Evolutionary conservation across 1,139 yeast genomes (phyloP).

Genomic region (Nakaseomyces nivariensis): DNA sequence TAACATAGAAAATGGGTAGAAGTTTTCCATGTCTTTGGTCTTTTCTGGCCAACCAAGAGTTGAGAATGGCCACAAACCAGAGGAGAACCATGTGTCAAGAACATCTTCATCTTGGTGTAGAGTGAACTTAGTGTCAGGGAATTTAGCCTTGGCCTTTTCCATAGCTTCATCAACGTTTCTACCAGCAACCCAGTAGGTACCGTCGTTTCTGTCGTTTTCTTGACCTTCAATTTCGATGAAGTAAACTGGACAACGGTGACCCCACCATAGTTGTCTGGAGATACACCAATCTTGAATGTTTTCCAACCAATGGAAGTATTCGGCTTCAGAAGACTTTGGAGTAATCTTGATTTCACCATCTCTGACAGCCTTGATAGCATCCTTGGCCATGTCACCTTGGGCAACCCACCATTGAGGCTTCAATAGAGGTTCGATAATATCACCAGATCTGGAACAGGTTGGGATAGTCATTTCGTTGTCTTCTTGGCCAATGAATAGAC

Average conservation of each 20-base stretch:
- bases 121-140: conserved; percentile 59
- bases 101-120: conserved; percentile 96
- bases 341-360: conserved; percentile 70
- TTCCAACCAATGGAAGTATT: conserved; percentile 92
- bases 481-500: conserved; percentile 69
- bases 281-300: conserved; percentile 99
- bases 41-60: conserved; percentile 93
- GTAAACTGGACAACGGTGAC: conserved; percentile 97
- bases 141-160: conserved; percentile 65
- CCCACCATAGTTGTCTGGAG: conserved; percentile 99
- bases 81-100: conserved; percentile 96
- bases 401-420: conserved; percentile 99
- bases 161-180: conserved; percentile 74
- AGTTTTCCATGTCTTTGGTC: conserved; percentile 62
- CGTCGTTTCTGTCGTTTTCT: conserved; percentile 45
- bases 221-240: conserved; percentile 71
- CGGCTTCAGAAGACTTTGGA: conserved; percentile 86
- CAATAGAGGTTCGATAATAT: conserved; percentile 87
- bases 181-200: conserved; percentile 86
- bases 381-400: conserved; percentile 81
- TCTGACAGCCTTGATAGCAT: conserved; percentile 78
- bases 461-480: conserved; percentile 97
- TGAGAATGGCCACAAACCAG: conserved; percentile 97
- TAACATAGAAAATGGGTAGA: conserved; percentile 84
- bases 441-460: conserved; percentile 90